phyloP scores from a whole-genome alignment of 306 rosid species.

The Glycine soja region DNA sequence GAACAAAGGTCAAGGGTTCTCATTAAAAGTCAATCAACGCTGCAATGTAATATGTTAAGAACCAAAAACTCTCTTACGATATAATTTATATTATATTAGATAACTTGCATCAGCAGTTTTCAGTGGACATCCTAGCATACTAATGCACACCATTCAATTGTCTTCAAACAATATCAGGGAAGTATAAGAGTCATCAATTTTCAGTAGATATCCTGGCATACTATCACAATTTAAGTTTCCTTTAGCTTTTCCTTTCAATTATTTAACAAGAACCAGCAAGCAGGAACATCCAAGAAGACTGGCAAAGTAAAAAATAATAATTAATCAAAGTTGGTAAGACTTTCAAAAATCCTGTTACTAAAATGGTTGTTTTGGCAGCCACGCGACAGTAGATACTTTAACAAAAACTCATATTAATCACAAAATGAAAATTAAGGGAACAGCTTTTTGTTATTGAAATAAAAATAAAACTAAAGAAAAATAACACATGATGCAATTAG shows the following conservation, averaged over 20 bases:
- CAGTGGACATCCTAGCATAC: conserved; percentile 13
- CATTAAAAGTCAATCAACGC: conserved; percentile 7
- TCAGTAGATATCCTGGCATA: background rate
- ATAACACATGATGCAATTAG: background rate
- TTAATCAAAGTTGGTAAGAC: background rate
- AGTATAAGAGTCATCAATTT: conserved; percentile 3
- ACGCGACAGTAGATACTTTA: background rate
- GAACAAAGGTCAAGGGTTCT: background rate
- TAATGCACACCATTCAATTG: conserved; percentile 23
- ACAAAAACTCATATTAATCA: background rate
- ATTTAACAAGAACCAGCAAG: conserved; percentile 19
- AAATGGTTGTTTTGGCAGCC: background rate
- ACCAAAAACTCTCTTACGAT: background rate
- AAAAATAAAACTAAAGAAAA: conserved; percentile 11
- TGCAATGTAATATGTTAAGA: conserved; percentile 1
- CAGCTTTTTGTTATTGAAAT: background rate
- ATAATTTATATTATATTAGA: background rate
- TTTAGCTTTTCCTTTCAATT: conserved; percentile 9
- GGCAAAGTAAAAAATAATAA: background rate
- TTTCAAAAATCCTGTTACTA: background rate
- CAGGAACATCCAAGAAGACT: background rate
- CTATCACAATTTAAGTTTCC: conserved; percentile 13
- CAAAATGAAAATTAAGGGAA: conserved; percentile 15
- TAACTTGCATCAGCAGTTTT: background rate
- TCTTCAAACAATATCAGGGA: conserved; percentile 7